A percentile compares a stretch with the other conserved stretches of the same genome.
phyloP scores from a whole-genome alignment of 805 yeast species.

The Saccharomyces jurei region DNA sequence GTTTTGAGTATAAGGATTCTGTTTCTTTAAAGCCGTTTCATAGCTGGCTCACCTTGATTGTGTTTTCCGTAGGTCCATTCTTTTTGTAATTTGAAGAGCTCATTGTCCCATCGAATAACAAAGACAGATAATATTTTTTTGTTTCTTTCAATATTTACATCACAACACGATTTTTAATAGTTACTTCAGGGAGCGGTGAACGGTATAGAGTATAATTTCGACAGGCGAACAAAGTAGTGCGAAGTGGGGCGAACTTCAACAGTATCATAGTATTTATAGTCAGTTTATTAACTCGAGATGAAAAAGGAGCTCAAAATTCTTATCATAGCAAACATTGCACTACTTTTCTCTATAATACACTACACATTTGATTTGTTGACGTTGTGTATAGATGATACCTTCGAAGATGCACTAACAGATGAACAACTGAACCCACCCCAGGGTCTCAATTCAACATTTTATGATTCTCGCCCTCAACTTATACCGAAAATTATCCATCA shows the following conservation, averaged over 20 bases:
- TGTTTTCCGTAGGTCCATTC: neutral
- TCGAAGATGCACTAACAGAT: slow-evolving; percentile 52
- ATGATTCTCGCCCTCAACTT: slow-evolving; percentile 28
- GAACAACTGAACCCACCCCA: slow-evolving; percentile 52
- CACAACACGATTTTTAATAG: neutral
- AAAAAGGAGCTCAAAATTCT: slow-evolving; percentile 59
- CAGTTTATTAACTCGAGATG: slow-evolving; percentile 31
- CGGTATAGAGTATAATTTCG: neutral
- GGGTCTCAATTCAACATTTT: slow-evolving; percentile 27
- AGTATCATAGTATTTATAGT: neutral
- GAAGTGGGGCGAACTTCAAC: neutral
- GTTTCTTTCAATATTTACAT: neutral
- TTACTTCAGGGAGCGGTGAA: neutral
- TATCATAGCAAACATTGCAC: slow-evolving; percentile 48
- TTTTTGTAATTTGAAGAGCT: neutral
- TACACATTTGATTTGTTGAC: slow-evolving; percentile 66
- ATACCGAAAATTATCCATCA: slow-evolving; percentile 92
- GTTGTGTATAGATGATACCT: slow-evolving; percentile 63
- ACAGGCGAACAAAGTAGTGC: neutral
- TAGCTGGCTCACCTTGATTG: neutral
- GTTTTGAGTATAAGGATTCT: neutral
- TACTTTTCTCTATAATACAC: slow-evolving; percentile 49
- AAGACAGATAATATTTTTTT: neutral
- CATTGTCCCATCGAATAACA: neutral
- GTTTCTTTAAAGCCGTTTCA: neutral